Conservation (phyloP, 169 alveolate species). For the Theileria parva region DNA sequence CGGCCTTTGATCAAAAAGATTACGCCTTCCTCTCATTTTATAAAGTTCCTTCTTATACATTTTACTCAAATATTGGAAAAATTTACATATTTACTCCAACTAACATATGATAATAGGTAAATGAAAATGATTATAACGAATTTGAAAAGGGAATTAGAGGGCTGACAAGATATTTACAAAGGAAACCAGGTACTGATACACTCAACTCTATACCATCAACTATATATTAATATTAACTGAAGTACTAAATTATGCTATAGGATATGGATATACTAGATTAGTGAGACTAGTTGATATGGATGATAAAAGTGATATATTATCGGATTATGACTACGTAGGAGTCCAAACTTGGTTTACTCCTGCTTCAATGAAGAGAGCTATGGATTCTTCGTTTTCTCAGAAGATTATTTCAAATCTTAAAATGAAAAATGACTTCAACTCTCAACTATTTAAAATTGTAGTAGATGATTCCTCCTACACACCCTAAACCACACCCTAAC, state of each 20-base stretch:
- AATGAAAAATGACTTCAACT: constrained; percentile 50
- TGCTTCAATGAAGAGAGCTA: constrained; percentile 56
- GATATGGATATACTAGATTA: constrained; percentile 53
- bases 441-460: constrained; percentile 70
- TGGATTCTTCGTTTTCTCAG: constrained; percentile 49
- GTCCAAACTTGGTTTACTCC: constrained; percentile 75
- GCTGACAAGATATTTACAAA: constrained; percentile 72
- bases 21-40: constrained; percentile 73
- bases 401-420: constrained; percentile 56
- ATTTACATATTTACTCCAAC: background rate
- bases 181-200: constrained; percentile 64
- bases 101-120: no score
- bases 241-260: no score
- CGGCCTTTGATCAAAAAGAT: constrained; percentile 69
- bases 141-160: constrained; percentile 74
- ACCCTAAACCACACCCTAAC: constrained; percentile 14
- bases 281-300: constrained; percentile 30
- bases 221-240: background rate
- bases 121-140: constrained; percentile 19
- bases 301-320: constrained; percentile 34
- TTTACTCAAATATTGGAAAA: no score
- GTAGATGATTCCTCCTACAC: constrained; percentile 73
- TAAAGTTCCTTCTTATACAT: constrained; percentile 58
- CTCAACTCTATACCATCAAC: background rate
- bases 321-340: constrained; percentile 60